Percentiles rank a stretch among this genome's conserved stretches.
Conservation (phyloP, 2,329 filamentous ascomycete species). For the Parafenestella ontariensis region DNA sequence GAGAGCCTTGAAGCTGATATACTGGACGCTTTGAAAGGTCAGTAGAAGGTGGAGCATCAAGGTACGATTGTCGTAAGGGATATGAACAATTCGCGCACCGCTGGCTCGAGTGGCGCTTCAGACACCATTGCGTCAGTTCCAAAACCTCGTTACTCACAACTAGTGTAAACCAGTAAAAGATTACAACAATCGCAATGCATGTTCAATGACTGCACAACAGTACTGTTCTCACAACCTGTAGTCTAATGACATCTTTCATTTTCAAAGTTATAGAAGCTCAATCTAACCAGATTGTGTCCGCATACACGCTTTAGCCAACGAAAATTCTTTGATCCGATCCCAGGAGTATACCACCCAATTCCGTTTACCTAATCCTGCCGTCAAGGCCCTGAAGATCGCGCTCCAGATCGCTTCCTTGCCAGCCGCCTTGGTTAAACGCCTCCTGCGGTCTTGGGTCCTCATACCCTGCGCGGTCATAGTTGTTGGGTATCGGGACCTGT, state of each 20-base stretch:
- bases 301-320: conserved; percentile 8
- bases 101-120: too few relatives aligned
- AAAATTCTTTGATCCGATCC: conserved; percentile 17
- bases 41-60: neutral
- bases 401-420: conserved; percentile 51
- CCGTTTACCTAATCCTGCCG: conserved; percentile 28
- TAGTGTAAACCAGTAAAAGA: too few relatives aligned
- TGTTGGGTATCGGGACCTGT: conserved; percentile 69
- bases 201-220: too few relatives aligned
- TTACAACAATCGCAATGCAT: too few relatives aligned
- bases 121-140: too few relatives aligned
- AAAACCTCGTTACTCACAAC: too few relatives aligned
- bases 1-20: conserved; percentile 48
- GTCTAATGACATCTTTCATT: neutral
- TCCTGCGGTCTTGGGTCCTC: conserved; percentile 70
- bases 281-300: conserved; percentile 4
- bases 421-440: conserved; percentile 49
- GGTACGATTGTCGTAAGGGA: too few relatives aligned
- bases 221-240: neutral
- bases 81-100: too few relatives aligned
- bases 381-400: conserved; percentile 58
- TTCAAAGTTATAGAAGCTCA: neutral
- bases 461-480: conserved; percentile 63
- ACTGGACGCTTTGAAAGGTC: conserved; percentile 16
- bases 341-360: neutral